These are phyloP conservation scores for Podospora tetraspora DNA, from an alignment of 495 filamentous ascomycete species.

Conservation along the genomic window DNA sequence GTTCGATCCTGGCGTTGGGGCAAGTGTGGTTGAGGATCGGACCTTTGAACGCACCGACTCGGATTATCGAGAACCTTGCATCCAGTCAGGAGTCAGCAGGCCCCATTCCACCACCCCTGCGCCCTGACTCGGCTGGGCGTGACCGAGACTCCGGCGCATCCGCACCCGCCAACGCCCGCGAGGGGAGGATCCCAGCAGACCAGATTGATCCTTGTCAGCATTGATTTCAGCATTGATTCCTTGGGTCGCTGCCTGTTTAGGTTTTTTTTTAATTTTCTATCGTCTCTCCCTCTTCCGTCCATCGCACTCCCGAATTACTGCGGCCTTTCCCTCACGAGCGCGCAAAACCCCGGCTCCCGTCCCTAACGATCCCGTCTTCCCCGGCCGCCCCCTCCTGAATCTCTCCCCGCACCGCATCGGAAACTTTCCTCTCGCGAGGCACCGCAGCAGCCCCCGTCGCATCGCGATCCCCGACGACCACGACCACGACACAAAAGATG, in stretches of 20 bases:
- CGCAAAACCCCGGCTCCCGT: neutral
- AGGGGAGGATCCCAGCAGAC: neutral
- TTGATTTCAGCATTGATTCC: neutral
- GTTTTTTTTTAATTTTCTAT: neutral
- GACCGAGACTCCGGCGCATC: neutral
- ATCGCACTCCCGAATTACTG: neutral
- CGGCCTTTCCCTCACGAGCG: neutral
- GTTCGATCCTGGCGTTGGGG: neutral
- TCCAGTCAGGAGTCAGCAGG: neutral
- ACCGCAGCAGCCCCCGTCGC: neutral
- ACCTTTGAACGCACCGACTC: neutral
- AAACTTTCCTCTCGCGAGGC: neutral
- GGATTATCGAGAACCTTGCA: neutral
- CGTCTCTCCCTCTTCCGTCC: neutral
- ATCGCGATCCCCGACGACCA: neutral
- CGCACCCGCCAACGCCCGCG: neutral
- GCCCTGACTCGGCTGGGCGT: neutral
- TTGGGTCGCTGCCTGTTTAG: neutral
- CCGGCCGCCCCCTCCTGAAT: neutral
- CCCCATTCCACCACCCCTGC: neutral
- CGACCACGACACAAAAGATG: neutral
- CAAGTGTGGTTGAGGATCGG: neutral
- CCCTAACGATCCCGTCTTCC: neutral
- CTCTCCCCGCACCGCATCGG: neutral
- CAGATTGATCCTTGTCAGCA: neutral